Evolutionary conservation across 805 yeast species (phyloP).

Genomic region (Tetrapisispora fleetii): DNA sequence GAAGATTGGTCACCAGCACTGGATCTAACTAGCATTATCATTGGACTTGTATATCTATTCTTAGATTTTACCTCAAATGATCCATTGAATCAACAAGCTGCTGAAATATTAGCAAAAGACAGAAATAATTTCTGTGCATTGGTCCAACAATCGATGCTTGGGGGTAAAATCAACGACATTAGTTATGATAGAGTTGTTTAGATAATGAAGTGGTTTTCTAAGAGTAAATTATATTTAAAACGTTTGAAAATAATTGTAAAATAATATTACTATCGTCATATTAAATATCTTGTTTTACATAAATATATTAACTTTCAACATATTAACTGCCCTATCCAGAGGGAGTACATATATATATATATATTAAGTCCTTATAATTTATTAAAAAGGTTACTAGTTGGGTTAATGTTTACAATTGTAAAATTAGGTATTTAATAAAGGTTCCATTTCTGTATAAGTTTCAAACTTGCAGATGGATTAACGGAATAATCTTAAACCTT

Average conservation of each 20-base stretch:
- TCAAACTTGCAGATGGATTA: not conserved
- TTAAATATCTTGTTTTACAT: not conserved
- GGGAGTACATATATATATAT: not conserved
- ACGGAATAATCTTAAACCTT: not conserved
- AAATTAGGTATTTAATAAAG: too few relatives aligned
- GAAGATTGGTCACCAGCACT: constrained; percentile 97
- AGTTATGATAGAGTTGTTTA: constrained; percentile 51
- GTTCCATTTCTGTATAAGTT: not conserved
- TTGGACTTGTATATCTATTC: constrained; percentile 78
- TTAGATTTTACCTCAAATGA: constrained; percentile 87
- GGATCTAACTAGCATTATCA: constrained; percentile 66
- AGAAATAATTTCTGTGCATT: constrained; percentile 42
- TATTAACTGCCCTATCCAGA: constrained; percentile 2
- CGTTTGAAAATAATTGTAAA: not conserved
- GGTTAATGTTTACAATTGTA: too few relatives aligned
- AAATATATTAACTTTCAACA: not conserved
- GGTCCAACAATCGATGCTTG: constrained; percentile 60
- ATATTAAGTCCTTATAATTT: not conserved
- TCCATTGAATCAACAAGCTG: constrained; percentile 89
- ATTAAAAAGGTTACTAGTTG: not conserved
- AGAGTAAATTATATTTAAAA: too few relatives aligned
- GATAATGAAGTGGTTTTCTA: too few relatives aligned
- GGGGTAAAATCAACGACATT: constrained; percentile 51
- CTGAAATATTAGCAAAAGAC: constrained; percentile 42
- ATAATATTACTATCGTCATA: not conserved